Base-by-base conservation (phyloP, 1,284 basidiomycete species). In the Fomitopsis betulina region DNA sequence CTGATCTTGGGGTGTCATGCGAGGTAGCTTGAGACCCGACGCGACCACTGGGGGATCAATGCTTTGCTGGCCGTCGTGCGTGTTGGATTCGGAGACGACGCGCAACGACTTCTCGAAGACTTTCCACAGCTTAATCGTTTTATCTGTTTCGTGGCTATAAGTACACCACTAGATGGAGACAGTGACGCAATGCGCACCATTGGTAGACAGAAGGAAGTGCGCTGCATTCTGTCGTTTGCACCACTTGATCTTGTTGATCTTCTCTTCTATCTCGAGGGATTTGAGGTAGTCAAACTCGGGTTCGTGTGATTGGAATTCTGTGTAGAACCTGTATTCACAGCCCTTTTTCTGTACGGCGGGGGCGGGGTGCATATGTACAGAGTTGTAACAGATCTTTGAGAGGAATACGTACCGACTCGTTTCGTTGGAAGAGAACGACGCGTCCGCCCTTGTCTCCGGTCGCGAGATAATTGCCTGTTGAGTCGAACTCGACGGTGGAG, bases 221-320 rank as follows among this genome's bases (percentile, higher is more conserved):
- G 97, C 95, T 33, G 92, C 84, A 70, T 99, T 99, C 77, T 98
- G 96, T 63, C 97, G 86, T 79, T 89, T 95, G 83, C 96, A 98
- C 97, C 97, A 99, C 74, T 96, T 94, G 83, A 99, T 99, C 85
- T 98, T 94, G 82, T 99, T 99, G 83, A 99, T 99, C 89, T 99
- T 99, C 82, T 99, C 97, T 77, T 99, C 97, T 74, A 99, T 99
- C 82, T 99, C 97, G 66, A 99, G 82, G 33, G 94, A 97, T 81
- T 99, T 99, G 73, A 99, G 88, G 75, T 99, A 99, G 81, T 99
- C 97, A 75, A 99, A 99, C 75, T 99, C 97, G 59, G 97, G 97
- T 75, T 99, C 97, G 75, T 99, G 97, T 47, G 94, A 97, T 81
- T 99, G 97, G 73, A 99, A 97, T 76, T 99, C 97, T 61, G 97